Conservation (phyloP, 2,329 filamentous ascomycete species). For the Cadophora malorum region DNA sequence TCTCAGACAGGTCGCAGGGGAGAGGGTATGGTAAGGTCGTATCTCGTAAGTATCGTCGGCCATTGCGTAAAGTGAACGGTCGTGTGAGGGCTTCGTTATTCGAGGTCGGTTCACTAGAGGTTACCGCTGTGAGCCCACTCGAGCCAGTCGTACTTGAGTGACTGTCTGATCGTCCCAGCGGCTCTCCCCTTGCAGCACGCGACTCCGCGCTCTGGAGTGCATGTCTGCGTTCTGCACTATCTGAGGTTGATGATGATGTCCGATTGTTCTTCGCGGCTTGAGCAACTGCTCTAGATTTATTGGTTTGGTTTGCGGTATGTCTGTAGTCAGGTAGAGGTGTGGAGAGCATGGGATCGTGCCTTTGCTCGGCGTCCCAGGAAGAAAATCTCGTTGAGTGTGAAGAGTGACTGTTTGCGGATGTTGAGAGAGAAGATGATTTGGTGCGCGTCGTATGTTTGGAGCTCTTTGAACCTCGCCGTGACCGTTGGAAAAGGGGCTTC, state of each 20-base stretch:
- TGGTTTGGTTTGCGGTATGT: conserved; percentile 42
- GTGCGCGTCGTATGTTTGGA: conserved; percentile 28
- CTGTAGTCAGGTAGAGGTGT: conserved; percentile 43
- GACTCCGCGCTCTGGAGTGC: conserved; percentile 38
- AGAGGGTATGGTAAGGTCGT: conserved; percentile 77
- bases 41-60: conserved; percentile 83
- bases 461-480: conserved; percentile 22
- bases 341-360: conserved; percentile 42
- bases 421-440: conserved; percentile 20
- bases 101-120: conserved; percentile 38
- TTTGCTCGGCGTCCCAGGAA: conserved; percentile 21
- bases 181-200: conserved; percentile 36
- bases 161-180: conserved; percentile 39
- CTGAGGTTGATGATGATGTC: conserved; percentile 39
- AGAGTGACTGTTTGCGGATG: conserved; percentile 19
- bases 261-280: conserved; percentile 34
- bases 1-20: conserved; percentile 84
- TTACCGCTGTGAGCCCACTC: conserved; percentile 41
- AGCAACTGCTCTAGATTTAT: conserved; percentile 37
- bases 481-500: conserved; percentile 32
- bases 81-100: conserved; percentile 43
- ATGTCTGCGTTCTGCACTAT: conserved; percentile 40
- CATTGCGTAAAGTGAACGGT: conserved; percentile 76
- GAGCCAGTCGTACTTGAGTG: conserved; percentile 42
- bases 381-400: conserved; percentile 18